Conservation (phyloP, 805 yeast species). For the Spathaspora sp. region DNA sequence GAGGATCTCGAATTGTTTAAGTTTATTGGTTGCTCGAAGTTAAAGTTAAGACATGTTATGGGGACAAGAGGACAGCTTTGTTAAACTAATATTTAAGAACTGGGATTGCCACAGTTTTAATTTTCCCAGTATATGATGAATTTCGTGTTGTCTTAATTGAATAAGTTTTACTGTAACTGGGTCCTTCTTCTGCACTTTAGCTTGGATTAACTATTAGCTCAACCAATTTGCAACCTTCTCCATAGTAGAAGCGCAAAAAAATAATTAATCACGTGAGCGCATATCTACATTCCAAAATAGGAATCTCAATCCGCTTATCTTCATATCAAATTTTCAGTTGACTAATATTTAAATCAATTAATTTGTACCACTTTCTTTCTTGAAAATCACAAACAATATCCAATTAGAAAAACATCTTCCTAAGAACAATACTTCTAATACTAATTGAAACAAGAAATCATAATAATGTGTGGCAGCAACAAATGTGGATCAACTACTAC, state of each 20-base stretch:
- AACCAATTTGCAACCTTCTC: no score
- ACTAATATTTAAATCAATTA: neutral
- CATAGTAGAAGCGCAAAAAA: neutral
- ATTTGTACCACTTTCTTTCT: neutral
- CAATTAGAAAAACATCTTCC: neutral
- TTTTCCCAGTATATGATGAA: no score
- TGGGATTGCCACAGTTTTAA: no score
- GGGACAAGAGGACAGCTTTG: no score
- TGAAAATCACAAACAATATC: neutral
- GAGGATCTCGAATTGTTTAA: no score
- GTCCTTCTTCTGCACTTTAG: neutral
- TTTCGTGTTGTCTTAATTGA: no score
- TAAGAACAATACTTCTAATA: neutral
- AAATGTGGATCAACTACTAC: neutral
- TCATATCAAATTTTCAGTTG: neutral
- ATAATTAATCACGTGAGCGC: neutral
- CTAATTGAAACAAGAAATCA: neutral
- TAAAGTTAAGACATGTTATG: no score
- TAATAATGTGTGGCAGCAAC: constrained; percentile 1
- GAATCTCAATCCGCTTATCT: constrained; percentile 7
- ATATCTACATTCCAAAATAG: constrained; percentile 5
- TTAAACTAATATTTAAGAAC: no score
- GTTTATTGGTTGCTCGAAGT: no score
- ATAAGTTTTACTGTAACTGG: neutral
- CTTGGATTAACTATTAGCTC: no score